Percentiles rank a stretch among this genome's conserved stretches.
These are phyloP conservation scores for Carpinus viminea DNA, from an alignment of 306 rosid species.

Conservation along the genomic window DNA sequence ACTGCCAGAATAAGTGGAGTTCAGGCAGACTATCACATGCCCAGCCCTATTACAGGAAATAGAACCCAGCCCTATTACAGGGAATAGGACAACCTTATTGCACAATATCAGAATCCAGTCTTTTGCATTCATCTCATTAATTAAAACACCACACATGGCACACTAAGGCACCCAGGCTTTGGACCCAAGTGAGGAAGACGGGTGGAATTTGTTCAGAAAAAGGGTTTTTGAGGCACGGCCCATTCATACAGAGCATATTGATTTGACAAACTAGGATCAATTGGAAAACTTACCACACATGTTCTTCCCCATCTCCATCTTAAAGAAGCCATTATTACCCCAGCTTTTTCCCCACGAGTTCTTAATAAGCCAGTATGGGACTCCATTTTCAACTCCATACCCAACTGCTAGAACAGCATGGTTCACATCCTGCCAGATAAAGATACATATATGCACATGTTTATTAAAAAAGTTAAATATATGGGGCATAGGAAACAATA, in stretches of 20 bases:
- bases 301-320: constrained; percentile 94
- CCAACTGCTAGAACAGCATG: constrained; percentile 98
- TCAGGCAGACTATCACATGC: too few relatives aligned
- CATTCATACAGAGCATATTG: not conserved
- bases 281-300: constrained; percentile 81
- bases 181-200: not conserved
- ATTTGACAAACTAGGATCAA: not conserved
- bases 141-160: not conserved
- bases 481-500: too few relatives aligned
- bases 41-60: too few relatives aligned
- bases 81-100: too few relatives aligned
- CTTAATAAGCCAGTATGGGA: constrained; percentile 85
- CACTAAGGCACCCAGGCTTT: not conserved
- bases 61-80: too few relatives aligned
- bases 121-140: too few relatives aligned
- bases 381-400: constrained; percentile 73
- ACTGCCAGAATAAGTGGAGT: too few relatives aligned
- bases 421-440: constrained; percentile 84
- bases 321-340: constrained; percentile 95
- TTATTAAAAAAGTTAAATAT: too few relatives aligned
- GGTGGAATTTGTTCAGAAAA: not conserved
- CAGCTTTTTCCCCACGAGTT: constrained; percentile 87
- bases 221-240: too few relatives aligned
- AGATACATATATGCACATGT: too few relatives aligned
- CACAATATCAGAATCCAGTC: too few relatives aligned